Conservation (phyloP, 2,329 filamentous ascomycete species). For the Graphiopsis chlorocephala region DNA sequence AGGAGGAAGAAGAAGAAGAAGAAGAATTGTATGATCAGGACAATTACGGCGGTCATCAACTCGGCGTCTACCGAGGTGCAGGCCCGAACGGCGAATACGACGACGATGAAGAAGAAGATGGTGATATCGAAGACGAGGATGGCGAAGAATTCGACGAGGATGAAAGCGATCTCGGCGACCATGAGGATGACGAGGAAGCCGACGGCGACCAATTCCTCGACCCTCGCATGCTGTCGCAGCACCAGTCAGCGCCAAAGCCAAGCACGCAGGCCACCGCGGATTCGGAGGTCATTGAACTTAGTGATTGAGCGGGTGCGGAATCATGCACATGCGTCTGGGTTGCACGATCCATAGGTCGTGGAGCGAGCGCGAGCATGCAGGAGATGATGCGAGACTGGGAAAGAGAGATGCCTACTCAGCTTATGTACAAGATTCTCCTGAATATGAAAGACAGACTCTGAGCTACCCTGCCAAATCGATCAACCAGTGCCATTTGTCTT, state of each 20-base stretch:
- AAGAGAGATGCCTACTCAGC: neutral
- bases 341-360: neutral
- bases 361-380: neutral
- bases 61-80: slow-evolving; percentile 15
- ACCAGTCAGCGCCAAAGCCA: slow-evolving; percentile 5
- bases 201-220: slow-evolving; percentile 14
- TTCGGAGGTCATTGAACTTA: slow-evolving; percentile 28
- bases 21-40: neutral
- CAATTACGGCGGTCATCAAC: neutral
- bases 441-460: neutral
- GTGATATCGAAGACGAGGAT: slow-evolving; percentile 18
- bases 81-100: slow-evolving; percentile 17
- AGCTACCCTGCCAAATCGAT: neutral
- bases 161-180: slow-evolving; percentile 18
- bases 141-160: slow-evolving; percentile 19
- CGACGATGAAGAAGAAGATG: slow-evolving; percentile 9
- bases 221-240: slow-evolving; percentile 8
- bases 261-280: slow-evolving; percentile 15
- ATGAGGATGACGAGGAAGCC: slow-evolving; percentile 20
- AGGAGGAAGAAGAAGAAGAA: neutral
- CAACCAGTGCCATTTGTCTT: too few relatives aligned
- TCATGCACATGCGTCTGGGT: neutral
- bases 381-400: neutral
- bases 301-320: slow-evolving; percentile 22
- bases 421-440: neutral